Evolutionary conservation across 768 basidiomycete genomes (phyloP).

Genomic region (Infundibulicybe gibba): DNA sequence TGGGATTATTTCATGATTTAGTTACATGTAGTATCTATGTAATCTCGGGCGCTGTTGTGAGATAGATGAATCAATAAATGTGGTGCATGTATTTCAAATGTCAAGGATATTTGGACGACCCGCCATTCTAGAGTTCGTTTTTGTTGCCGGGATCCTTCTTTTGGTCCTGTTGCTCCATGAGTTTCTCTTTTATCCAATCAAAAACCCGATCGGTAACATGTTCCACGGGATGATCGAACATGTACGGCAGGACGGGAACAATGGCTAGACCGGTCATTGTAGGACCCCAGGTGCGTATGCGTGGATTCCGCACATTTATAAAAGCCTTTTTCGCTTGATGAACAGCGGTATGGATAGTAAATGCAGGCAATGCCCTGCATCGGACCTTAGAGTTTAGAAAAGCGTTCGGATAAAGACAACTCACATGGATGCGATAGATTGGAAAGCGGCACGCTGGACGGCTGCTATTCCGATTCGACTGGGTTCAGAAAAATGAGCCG

Average conservation of each 20-base stretch:
- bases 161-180: slow-evolving; percentile 35
- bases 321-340: slow-evolving; percentile 70
- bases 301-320: slow-evolving; percentile 50
- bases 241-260: slow-evolving; percentile 69
- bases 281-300: slow-evolving; percentile 71
- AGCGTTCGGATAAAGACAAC: slow-evolving; percentile 15
- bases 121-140: slow-evolving; percentile 1
- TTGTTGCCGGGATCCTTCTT: slow-evolving; percentile 1
- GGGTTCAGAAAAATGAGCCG: slow-evolving; percentile 65
- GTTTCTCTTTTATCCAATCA: slow-evolving; percentile 61
- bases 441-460: slow-evolving; percentile 74
- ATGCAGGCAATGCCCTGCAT: slow-evolving; percentile 72
- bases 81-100: too few relatives aligned
- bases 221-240: slow-evolving; percentile 82
- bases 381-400: slow-evolving; percentile 5
- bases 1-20: slow-evolving; percentile 1
- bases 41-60: too few relatives aligned
- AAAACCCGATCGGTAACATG: slow-evolving; percentile 63
- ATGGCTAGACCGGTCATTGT: slow-evolving; percentile 70
- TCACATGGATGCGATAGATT: slow-evolving; percentile 80
- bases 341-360: slow-evolving; percentile 84
- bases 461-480: slow-evolving; percentile 67
- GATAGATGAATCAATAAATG: too few relatives aligned
- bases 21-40: neutral
- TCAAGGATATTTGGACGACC: too few relatives aligned